phyloP scores from a whole-genome alignment of 2,329 filamentous ascomycete genomes.

The Hypoxylon sp. region DNA sequence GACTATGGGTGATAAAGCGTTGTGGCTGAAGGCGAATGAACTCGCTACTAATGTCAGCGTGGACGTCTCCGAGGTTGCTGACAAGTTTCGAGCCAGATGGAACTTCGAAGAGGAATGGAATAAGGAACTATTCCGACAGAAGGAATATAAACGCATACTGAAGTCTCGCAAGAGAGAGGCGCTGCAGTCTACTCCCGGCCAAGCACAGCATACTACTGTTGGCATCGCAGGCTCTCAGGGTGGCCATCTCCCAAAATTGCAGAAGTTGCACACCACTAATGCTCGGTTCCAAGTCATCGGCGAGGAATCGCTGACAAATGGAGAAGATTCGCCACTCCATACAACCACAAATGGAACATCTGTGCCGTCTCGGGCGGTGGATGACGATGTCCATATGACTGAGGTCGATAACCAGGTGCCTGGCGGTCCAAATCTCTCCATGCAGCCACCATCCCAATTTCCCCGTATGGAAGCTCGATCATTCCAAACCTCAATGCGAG shows the following conservation, averaged over 20 bases:
- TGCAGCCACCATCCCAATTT: constrained; percentile 66
- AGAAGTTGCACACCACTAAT: constrained; percentile 60
- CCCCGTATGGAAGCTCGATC: constrained; percentile 52
- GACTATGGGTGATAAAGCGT: constrained; percentile 84
- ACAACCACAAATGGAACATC: constrained; percentile 70
- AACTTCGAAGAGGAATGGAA: constrained; percentile 88
- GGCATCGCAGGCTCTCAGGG: constrained; percentile 64
- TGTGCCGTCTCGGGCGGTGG: constrained; percentile 62
- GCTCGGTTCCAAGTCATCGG: constrained; percentile 71
- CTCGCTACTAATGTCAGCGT: constrained; percentile 94
- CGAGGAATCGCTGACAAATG: constrained; percentile 72
- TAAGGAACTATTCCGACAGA: constrained; percentile 75
- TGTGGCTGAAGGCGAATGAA: constrained; percentile 89
- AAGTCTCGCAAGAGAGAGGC: constrained; percentile 74
- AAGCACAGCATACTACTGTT: constrained; percentile 66
- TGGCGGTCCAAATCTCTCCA: constrained; percentile 61
- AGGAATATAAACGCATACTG: constrained; percentile 68
- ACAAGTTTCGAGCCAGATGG: constrained; percentile 70
- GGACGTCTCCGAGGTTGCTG: constrained; percentile 84
- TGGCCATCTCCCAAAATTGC: constrained; percentile 63
- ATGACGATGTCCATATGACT: constrained; percentile 75
- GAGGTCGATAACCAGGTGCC: constrained; percentile 63
- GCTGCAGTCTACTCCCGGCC: constrained; percentile 68
- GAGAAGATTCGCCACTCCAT: constrained; percentile 57
- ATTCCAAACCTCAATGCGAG: constrained; percentile 57